These are phyloP conservation scores for Lactarius evosmus DNA, from an alignment of 768 basidiomycete species.

Conservation along the genomic window DNA sequence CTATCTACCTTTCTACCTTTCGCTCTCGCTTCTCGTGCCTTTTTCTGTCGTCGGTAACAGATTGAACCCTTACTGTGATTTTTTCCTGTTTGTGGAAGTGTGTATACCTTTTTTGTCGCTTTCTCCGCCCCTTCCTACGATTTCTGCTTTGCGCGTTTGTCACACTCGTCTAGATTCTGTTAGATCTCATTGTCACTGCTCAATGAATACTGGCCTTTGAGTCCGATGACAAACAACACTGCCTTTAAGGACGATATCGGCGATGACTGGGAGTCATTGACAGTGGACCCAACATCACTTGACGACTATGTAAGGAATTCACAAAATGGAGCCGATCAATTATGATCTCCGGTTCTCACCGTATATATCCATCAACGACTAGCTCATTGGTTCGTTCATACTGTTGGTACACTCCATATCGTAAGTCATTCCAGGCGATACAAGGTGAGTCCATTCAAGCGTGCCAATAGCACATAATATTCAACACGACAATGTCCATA, in stretches of 20 bases:
- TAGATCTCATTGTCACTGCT: background rate
- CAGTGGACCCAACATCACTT: background rate
- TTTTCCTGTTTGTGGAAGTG: background rate
- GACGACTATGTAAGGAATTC: background rate
- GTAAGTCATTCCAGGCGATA: background rate
- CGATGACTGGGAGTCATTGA: too few relatives aligned
- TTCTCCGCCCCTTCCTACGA: background rate
- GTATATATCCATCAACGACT: background rate
- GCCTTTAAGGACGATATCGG: too few relatives aligned
- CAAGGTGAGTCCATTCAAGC: background rate
- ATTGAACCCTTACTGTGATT: background rate
- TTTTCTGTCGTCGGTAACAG: background rate
- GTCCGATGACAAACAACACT: too few relatives aligned
- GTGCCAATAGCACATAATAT: background rate
- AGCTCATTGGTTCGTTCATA: background rate
- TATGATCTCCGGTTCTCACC: too few relatives aligned
- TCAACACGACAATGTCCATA: background rate
- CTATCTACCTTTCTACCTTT: background rate
- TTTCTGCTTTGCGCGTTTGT: background rate
- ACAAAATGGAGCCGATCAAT: too few relatives aligned
- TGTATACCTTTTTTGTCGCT: background rate
- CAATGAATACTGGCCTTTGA: background rate
- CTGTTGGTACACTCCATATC: background rate
- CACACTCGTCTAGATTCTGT: background rate
- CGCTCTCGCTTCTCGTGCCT: too few relatives aligned